Evolutionary conservation across 2,329 filamentous ascomycete genomes (phyloP), one percentile per base, ranked within the genome.

Genomic region (Epichloe uncinata): DNA sequence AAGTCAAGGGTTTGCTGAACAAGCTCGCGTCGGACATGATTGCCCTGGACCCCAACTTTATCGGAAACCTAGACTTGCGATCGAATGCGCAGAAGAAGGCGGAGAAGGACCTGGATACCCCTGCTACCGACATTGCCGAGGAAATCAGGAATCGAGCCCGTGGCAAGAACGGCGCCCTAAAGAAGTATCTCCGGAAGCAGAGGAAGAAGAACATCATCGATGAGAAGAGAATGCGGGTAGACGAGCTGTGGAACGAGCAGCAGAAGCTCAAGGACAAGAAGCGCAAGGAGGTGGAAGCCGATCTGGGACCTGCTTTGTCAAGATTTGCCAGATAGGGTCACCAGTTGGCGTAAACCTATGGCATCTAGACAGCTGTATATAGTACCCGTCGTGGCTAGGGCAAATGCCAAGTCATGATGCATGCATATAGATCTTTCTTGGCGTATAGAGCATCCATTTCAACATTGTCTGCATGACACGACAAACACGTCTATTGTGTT

Each of bases 1-100:
- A 98, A 68, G 89, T 98, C 66, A 88, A 86, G 72, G 75, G 79
- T 12, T 75, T 98, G 55, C 79, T 98, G 59, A 95, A 94, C 74
- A 98, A 98, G 72, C 75, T 98, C 45, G 82, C 90, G 61, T 91
- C 93, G 3, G 91, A 95, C 63, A 98, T 97, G 88, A 98, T 98
- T 55, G 87, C 88, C 1, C 73, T 98, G 20, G 84, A 98, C 63
- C 91, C 93, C 57, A 85, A 93, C 66, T 94, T 89, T 63, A 81
- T 98, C 59, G 93, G 93, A 50, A 87, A 82, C 57, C 74, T 98
- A 34, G 90, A 98, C 63, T 73, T 89, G 51, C 79, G 86, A 47
- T 87, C 84, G 36, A 81, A 90, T 53, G 77, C 86, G 69, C 83
- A 93, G 71, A 77, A 84, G 45, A 77, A 81, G 61, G 81, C 81